phyloP scores from a whole-genome alignment of 306 rosid genomes.

The Hippophae gyantsensis region DNA sequence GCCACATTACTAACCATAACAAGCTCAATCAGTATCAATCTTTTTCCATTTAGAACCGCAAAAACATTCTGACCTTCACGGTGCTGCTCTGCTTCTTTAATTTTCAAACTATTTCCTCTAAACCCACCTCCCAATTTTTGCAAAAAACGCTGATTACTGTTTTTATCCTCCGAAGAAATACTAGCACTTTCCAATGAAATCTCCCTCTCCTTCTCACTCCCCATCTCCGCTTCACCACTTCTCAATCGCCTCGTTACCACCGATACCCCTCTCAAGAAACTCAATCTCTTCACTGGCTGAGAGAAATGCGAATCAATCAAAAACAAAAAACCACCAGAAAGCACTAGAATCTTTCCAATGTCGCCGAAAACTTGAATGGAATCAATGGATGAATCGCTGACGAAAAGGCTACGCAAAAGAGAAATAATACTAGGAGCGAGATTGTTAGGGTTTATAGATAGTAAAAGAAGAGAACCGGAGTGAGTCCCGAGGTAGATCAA shows the following conservation, averaged over 20 bases:
- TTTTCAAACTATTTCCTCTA: constrained; percentile 55
- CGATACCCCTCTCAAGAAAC: constrained; percentile 49
- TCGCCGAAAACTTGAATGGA: constrained; percentile 41
- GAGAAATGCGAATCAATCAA: constrained; percentile 45
- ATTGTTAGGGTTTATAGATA: constrained; percentile 31
- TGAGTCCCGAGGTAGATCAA: constrained; percentile 55
- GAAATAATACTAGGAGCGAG: constrained; percentile 32
- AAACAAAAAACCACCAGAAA: constrained; percentile 63
- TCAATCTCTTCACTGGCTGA: constrained; percentile 45
- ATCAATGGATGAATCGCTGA: constrained; percentile 45
- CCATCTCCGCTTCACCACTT: constrained; percentile 35
- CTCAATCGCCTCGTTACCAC: constrained; percentile 43
- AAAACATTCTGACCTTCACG: constrained; percentile 44
- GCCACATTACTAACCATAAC: constrained; percentile 39
- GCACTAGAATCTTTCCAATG: constrained; percentile 45
- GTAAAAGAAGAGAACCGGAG: constrained; percentile 55
- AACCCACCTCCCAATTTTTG: constrained; percentile 63
- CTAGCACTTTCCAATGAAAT: constrained; percentile 21
- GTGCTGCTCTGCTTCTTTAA: constrained; percentile 41
- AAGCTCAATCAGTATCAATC: constrained; percentile 59
- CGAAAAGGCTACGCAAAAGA: constrained; percentile 34
- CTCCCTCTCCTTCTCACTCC: not conserved
- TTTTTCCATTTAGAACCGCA: constrained; percentile 52
- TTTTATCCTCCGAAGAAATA: constrained; percentile 24
- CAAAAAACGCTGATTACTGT: constrained; percentile 50